Evolutionary conservation across 345 rosid species (phyloP), one percentile per base, ranked within the genome.

Genomic region (Camelina hispida): DNA sequence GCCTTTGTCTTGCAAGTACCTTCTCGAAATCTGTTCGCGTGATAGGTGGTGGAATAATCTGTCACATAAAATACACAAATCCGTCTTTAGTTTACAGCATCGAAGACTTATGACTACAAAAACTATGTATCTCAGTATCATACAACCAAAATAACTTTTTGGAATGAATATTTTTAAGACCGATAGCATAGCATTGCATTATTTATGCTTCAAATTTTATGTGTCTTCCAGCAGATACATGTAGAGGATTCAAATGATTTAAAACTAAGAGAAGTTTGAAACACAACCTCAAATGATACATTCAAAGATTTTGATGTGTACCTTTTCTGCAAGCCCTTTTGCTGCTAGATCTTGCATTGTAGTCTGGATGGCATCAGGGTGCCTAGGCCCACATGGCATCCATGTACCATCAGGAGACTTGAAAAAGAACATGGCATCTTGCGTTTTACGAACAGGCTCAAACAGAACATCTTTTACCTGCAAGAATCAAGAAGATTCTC

Each of bases 391-490:
- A 82, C 97, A 93, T 14, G 98, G 98, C 58, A 91, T 81, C 92
- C 87, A 93, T 86, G 85, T 77, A 59, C 73, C 96, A 75, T 85
- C 77, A 40, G 89, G 30, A 35, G 88, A 79, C 78, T 89, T 84
- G 51, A 72, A 62, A 37, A 93, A 93, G 76, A 66, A 93, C 96
- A 89, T 87, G 14, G 98, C 98, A 80, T 93, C 97, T 63, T 87
- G 93, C 7, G 97, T 91, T 81, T 93, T 89, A 40, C 98, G 92
- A 66, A 93, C 98, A 57, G 98, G 98, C 74, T 93, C 97, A 71
- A 93, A 93, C 9, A 93, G 88, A 60, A 93, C 98, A 80, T 91
- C 98, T 74, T 89, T 93, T 23, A 93, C 96, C 97, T 93, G 86
- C 71, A 59, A 72, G 4, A 54, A 15, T 37, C 54, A 34, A 23